A percentile compares a stretch with the other conserved stretches of the same genome.
phyloP scores from a whole-genome alignment of 345 rosid genomes.

The Eucalyptus decipiens region DNA sequence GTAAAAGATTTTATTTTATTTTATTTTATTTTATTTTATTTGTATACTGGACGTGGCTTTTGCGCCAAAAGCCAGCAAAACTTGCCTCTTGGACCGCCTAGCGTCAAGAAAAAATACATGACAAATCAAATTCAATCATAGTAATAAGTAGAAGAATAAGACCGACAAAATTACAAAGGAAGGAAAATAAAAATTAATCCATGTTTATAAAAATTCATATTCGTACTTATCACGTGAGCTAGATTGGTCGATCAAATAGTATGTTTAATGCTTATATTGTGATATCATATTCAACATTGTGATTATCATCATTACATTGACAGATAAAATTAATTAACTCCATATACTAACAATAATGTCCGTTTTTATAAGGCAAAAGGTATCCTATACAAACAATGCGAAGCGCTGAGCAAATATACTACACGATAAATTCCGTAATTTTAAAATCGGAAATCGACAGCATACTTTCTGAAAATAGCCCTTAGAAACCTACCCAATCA shows the following conservation, averaged over 20 bases:
- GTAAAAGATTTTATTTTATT: too few species aligned
- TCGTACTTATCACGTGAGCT: rapidly evolving
- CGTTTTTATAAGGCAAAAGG: background rate
- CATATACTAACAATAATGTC: background rate
- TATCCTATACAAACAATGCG: rapidly evolving
- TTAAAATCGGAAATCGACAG: background rate
- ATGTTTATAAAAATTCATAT: background rate
- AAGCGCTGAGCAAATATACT: rapidly evolving
- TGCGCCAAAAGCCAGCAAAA: background rate
- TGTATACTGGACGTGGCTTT: rapidly evolving
- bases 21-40: rapidly evolving
- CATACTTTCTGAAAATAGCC: background rate
- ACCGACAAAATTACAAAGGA: background rate
- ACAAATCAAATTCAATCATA: background rate
- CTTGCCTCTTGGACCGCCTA: background rate
- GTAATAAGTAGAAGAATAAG: background rate
- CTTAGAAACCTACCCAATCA: background rate
- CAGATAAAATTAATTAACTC: background rate
- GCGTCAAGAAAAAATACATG: background rate
- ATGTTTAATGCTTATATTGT: background rate
- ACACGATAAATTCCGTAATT: background rate
- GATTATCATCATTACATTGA: background rate
- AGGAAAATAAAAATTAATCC: background rate
- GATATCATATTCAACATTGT: background rate
- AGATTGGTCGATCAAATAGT: background rate